Base-by-base conservation (phyloP, 2,329 filamentous ascomycete species). In the Xylogone sp. region DNA sequence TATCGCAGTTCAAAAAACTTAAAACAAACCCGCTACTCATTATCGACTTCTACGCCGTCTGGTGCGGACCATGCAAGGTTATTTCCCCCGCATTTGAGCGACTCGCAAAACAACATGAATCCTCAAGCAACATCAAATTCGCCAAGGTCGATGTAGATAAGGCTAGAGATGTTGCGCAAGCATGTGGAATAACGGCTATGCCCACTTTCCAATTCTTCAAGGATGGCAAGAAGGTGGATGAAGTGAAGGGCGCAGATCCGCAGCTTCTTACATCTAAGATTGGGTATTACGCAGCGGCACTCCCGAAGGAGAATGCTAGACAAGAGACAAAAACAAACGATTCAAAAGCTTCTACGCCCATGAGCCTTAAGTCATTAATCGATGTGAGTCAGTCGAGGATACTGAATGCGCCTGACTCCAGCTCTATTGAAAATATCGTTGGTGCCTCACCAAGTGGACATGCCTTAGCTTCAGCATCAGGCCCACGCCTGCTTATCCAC, bases 131-230 rank as follows among this genome's bases (percentile, higher is more conserved):
- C 66, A 87, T 97, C 63, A 86, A 87, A 47, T 97, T 97, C 68
- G 85, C 83, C 66, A 96, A 96, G 73, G 82, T 96, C 75, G 86
- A 97, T 74, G 89, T 91, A 65, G 91, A 97, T 66, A 76, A 79
- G 62, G 90, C 94, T 68, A 78, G 84, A 59, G 82, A 87, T 57
- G 84, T 97, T 56, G 83, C 90, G 13, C 78, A 83, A 63, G 76
- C 82, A 57, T 89, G 95, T 71, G 80, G 82, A 61, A 85, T 97
- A 65, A 83, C 84, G 59, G 89, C 90, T 74, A 91, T 96, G 84
- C 93, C 93, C 3, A 97, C 93, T 46, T 97, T 97, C 72, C 82
- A 96, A 68, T 84, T 97, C 71, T 91, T 89, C 77, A 87, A 90
- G 74, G 82, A 82, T 64, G 85, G 86, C 61, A 76, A 79, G 59